phyloP scores from a whole-genome alignment of 805 yeast species.

The Metschnikowia hibisci region DNA sequence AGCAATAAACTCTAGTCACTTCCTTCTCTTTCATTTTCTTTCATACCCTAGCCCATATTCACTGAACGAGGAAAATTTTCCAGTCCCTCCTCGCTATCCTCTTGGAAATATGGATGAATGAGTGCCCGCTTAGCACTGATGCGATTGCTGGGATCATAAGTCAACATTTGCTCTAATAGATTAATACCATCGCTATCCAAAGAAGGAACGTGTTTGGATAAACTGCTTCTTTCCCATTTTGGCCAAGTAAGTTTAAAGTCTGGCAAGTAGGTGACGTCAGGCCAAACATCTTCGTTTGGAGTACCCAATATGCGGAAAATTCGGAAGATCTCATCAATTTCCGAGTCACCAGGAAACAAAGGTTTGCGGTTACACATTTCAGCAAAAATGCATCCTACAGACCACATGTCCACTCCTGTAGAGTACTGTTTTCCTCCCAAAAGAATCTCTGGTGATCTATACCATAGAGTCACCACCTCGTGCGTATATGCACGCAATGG shows the following conservation, averaged over 20 bases:
- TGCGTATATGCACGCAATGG: conserved; percentile 96
- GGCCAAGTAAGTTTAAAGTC: conserved; percentile 94
- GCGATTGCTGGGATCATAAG: conserved; percentile 90
- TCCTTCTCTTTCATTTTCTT: too few species aligned
- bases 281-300: conserved; percentile 92
- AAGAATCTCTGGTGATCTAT: conserved; percentile 92
- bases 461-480: conserved; percentile 98
- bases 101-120: conserved; percentile 79
- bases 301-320: conserved; percentile 92
- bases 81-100: conserved; percentile 34
- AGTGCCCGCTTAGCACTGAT: conserved; percentile 93
- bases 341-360: conserved; percentile 94
- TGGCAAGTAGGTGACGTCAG: conserved; percentile 85
- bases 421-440: conserved; percentile 96
- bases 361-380: conserved; percentile 97
- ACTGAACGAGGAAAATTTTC: conserved; percentile 36
- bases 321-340: conserved; percentile 93
- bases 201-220: conserved; percentile 70
- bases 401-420: conserved; percentile 99
- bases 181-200: conserved; percentile 83
- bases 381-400: conserved; percentile 95
- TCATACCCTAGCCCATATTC: conserved; percentile 31
- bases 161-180: conserved; percentile 69
- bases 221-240: conserved; percentile 73
- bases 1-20: not conserved